Base-by-base conservation (phyloP, 768 basidiomycete genomes). In the Phlegmacium glaucopus region DNA sequence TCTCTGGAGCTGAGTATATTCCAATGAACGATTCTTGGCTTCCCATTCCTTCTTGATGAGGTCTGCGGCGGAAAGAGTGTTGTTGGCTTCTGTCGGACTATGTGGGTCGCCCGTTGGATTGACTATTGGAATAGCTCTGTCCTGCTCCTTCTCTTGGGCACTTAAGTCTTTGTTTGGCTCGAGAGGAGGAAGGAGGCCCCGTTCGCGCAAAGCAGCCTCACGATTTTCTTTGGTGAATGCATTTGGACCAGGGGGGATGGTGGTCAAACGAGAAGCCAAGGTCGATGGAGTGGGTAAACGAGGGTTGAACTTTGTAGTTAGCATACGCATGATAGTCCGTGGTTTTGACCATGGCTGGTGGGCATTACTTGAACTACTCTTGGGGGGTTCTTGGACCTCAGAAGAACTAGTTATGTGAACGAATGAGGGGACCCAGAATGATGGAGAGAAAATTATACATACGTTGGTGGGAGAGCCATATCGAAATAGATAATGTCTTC, bases 141-240 rank as follows among this genome's bases (percentile, higher is more conserved):
- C 69, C 36, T 60, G 65, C 49, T 70, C 61, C 38, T 44, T 66
- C 52, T 72, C 76, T 59, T 62, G 69, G 18, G 57, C 66, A 62
- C 62, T 76, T 43, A 73, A 70, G 61, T 63, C 72, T 53, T 63
- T 76, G 37, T 67, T 72, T 5, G 70, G 61, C 13, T 58, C 57
- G 22, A 74, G 63, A 8, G 76, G 73, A 17, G 83, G 81, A 2
- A 78, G 66, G 32, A 85, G 66, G 0, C 83, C 82, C 27, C 81
- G 75, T 53, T 75, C 81, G 10, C 82, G 75, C 16, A 85, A 70
- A 1, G 83, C 82, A 3, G 79, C 81, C 39, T 82, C 76, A 16
- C 78, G 69, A 11, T 66, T 63, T 22, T 72, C 70, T 35, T 65
- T 68, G 6, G 69, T 60, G 44, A 57, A 56, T 37, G 56, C 59